Percentiles rank a stretch among this genome's conserved stretches.
phyloP scores from a whole-genome alignment of 192 early-diverging fungal genomes.

The Phlyctochytrium arcticum region DNA sequence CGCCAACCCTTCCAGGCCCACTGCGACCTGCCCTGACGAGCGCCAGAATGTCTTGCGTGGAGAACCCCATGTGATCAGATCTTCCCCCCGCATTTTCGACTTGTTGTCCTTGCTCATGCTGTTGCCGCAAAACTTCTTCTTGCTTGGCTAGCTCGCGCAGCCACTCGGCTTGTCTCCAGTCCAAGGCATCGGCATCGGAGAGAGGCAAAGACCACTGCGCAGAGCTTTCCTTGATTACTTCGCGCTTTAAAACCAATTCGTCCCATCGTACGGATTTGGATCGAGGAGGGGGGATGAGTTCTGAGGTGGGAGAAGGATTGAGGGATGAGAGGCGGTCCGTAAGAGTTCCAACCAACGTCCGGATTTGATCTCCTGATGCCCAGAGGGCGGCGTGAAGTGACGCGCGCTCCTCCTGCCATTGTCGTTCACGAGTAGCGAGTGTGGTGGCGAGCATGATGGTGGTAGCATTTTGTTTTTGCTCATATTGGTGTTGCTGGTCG shows the following conservation, averaged over 20 bases:
- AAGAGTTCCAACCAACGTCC: slow-evolving; percentile 17
- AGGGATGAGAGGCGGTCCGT: slow-evolving; percentile 17
- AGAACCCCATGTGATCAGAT: not conserved
- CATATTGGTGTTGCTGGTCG: not conserved
- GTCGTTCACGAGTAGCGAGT: slow-evolving; percentile 15
- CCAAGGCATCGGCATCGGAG: not conserved
- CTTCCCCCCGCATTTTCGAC: not conserved
- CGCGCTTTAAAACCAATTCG: slow-evolving; percentile 15
- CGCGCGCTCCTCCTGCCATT: slow-evolving; percentile 25
- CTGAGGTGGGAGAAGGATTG: not conserved
- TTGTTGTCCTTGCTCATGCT: not conserved
- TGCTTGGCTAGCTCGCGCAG: slow-evolving; percentile 11
- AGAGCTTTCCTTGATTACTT: slow-evolving; percentile 13
- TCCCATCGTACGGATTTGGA: slow-evolving; percentile 14
- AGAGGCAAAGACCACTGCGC: slow-evolving; percentile 1
- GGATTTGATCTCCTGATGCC: slow-evolving; percentile 26
- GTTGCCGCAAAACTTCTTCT: not conserved
- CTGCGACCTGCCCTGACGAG: not conserved
- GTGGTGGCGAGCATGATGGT: slow-evolving; percentile 6
- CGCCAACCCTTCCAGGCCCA: not conserved
- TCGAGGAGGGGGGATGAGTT: not conserved
- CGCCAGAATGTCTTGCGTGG: slow-evolving; percentile 11
- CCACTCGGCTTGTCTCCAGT: slow-evolving; percentile 20
- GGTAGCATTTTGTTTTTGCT: not conserved
- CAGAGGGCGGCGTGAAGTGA: slow-evolving; percentile 24